Evolutionary conservation across 192 early-diverging fungal species (phyloP), one percentile per base, ranked within the genome.

Genomic region (Backusella parvicylindrica): DNA sequence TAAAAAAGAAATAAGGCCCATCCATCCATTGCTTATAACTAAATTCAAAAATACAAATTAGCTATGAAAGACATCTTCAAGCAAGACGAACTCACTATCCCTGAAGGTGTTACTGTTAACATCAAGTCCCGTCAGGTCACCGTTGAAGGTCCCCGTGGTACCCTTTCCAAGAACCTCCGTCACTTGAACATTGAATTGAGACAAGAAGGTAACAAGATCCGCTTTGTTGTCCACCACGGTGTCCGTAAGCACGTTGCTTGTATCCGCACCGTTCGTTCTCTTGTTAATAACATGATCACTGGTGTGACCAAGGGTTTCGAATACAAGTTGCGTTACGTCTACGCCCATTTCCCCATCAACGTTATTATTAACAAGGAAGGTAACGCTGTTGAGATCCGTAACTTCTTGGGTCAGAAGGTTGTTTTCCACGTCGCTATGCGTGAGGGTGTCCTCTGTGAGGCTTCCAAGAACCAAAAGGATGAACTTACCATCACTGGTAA

Each of bases 311-410:
- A 97, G 87, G 97, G 97, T 50, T 99, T 91, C 87, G 90, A 96
- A 90, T 99, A 99, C 91, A 97, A 97, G 91, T 95, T 99, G 93
- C 95, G 96, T 77, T 97, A 94, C 81, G 98, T 98, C 69, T 97
- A 97, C 77, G 98, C 98, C 68, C 98, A 99, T 92, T 99, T 99
- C 88, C 98, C 98, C 86, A 99, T 99, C 88, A 96, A 95, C 89
- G 94, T 92, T 78, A 95, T 93, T 83, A 92, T 98, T 71, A 81
- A 86, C 70, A 88, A 94, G 74, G 86, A 88, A 74, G 90, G 89
- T 68, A 88, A 89, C 78, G 84, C 85, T 12, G 91, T 98, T 64
- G 96, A 99, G 87, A 95, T 99, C 88, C 94, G 97, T 80, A 99
- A 99, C 94, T 99, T 97, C 87, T 88, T 99, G 73, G 97, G 97